Percentiles rank a stretch among this genome's conserved stretches.
phyloP scores from a whole-genome alignment of 345 rosid genomes.

The Eucalyptus sideroxylon region DNA sequence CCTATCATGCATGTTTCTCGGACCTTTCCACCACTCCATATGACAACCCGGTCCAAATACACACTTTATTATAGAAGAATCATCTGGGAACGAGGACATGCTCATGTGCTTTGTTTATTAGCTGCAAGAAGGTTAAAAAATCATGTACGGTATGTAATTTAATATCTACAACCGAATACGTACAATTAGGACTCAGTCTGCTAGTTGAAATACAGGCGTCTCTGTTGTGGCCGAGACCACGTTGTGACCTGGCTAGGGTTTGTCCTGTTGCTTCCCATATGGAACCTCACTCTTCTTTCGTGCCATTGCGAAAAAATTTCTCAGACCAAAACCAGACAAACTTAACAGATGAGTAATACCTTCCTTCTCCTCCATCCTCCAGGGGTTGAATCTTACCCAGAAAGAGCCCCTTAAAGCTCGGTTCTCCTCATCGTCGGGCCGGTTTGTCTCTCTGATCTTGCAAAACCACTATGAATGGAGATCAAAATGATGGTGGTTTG shows the following conservation, averaged over 20 bases:
- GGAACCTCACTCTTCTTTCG: neutral
- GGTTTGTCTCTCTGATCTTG: neutral
- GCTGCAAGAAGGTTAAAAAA: neutral
- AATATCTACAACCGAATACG: neutral
- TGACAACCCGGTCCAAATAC: neutral
- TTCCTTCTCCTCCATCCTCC: neutral
- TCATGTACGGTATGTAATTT: neutral
- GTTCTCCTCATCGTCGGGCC: neutral
- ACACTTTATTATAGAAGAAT: neutral
- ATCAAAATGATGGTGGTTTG: neutral
- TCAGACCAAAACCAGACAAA: neutral
- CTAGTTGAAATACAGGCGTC: neutral
- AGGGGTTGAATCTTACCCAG: neutral
- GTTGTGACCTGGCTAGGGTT: neutral
- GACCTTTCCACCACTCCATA: neutral
- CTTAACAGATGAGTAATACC: neutral
- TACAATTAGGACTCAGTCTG: neutral
- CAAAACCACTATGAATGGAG: neutral
- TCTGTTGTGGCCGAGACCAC: neutral
- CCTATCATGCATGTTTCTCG: neutral
- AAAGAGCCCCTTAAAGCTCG: neutral
- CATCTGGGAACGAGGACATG: neutral
- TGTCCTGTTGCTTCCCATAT: neutral
- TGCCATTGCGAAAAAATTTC: neutral
- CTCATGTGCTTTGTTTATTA: neutral